Evolutionary conservation across 2,329 filamentous ascomycete species (phyloP).

Genomic region (Nothopassalora personata): DNA sequence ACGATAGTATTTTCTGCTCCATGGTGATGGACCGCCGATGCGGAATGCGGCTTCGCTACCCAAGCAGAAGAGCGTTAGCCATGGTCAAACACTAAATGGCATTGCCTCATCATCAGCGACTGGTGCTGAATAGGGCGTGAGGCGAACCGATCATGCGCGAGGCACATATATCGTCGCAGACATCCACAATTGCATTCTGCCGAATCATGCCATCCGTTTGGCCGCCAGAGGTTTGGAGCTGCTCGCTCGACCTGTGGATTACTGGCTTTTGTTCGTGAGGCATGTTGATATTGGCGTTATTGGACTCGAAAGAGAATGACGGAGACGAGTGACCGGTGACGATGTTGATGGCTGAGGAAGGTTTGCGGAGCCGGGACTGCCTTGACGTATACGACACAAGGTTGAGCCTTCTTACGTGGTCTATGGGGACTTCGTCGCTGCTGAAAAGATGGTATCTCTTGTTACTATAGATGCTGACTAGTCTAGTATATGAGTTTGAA

Average conservation of each 20-base stretch:
- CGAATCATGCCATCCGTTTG: constrained; percentile 48
- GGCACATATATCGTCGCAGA: constrained; percentile 62
- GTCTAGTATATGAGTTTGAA: background rate
- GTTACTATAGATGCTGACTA: background rate
- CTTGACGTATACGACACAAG: background rate
- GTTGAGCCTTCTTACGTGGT: background rate
- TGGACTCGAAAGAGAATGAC: background rate
- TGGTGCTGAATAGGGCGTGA: too few relatives aligned
- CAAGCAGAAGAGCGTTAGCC: too few relatives aligned
- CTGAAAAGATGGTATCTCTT: background rate
- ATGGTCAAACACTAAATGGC: too few relatives aligned
- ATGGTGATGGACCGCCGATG: constrained; percentile 63
- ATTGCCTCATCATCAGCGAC: too few relatives aligned
- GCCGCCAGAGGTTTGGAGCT: constrained; percentile 43
- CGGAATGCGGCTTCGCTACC: constrained; percentile 52
- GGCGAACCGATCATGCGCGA: constrained; percentile 52
- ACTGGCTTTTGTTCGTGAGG: constrained; percentile 35
- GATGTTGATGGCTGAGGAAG: background rate
- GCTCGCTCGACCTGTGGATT: constrained; percentile 48
- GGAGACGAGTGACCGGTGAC: background rate
- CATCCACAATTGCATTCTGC: constrained; percentile 55
- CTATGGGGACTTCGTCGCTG: background rate
- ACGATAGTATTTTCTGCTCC: constrained; percentile 67
- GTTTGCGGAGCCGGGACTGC: background rate
- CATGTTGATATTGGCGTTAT: constrained; percentile 7